These are phyloP conservation scores for Pseudoneurospora amorphoporcata DNA, from an alignment of 495 filamentous ascomycete species.

Conservation along the genomic window DNA sequence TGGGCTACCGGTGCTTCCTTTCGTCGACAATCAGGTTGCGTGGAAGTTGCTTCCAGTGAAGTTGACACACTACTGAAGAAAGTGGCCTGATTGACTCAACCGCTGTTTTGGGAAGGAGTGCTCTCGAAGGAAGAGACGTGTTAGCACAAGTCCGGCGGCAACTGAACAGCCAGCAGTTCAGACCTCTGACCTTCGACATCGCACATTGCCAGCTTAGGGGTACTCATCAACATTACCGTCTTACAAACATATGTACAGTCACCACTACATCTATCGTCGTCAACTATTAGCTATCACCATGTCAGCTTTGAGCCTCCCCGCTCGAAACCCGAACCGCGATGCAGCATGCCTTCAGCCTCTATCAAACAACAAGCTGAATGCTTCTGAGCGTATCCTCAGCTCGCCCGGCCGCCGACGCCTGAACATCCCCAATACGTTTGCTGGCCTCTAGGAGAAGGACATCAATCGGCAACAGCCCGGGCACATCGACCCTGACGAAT, in stretches of 20 bases:
- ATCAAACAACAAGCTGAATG: not conserved
- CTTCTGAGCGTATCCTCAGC: not conserved
- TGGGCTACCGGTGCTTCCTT: not conserved
- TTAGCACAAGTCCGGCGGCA: not conserved
- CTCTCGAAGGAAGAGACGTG: not conserved
- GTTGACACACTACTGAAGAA: too few relatives aligned
- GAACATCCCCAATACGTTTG: constrained; percentile 19
- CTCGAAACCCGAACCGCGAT: not conserved
- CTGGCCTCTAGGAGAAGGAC: constrained; percentile 22
- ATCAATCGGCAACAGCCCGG: constrained; percentile 4
- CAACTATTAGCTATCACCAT: not conserved
- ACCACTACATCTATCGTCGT: not conserved
- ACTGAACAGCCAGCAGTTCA: not conserved
- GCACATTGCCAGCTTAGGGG: not conserved
- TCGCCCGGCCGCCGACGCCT: constrained; percentile 9
- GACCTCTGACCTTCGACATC: not conserved
- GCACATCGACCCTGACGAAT: not conserved
- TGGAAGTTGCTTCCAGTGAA: not conserved
- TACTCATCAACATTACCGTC: not conserved
- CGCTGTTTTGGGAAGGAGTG: not conserved
- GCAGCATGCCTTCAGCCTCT: not conserved
- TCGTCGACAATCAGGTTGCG: not conserved
- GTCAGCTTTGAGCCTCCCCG: not conserved
- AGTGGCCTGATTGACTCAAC: too few relatives aligned
- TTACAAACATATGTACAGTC: not conserved